Base-by-base conservation (phyloP, 148 eudicot genomes). In the Polygonum aviculare region DNA sequence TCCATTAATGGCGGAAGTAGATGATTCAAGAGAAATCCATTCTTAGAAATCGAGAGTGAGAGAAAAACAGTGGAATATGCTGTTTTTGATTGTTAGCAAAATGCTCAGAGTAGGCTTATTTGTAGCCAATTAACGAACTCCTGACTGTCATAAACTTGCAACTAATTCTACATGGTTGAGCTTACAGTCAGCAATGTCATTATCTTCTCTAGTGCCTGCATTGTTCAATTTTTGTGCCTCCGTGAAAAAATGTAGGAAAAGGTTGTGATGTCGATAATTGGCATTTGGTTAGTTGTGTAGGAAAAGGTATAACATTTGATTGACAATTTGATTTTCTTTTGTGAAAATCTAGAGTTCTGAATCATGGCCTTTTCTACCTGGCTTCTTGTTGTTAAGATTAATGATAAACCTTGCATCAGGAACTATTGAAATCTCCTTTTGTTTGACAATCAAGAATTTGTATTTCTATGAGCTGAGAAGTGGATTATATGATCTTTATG, bases 401-500 rank as follows among this genome's bases (percentile, higher is more conserved):
- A 65, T 33, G 36, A 35, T 18, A 22, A 31, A 62, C 14, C 39
- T 62, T 31, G 69, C 69, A 62, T 22, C 14, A 11, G 2, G 33
- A 31, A 12, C 16, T 62, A 21, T 26, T 35, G 26, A 12, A 26
- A 9, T 62, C 38, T 12, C 11, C 15, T 26, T 57, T 57, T 57
- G 36, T 26, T 2, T 55, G 19, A 8, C 14, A 21, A 73, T 21
- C 12, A n/a, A 59, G 16, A 1, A 2, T 19, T 75, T 76, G 35
- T 49, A 2, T 2, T 41, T 75, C 7, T 63, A 1, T 9, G 59
- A 47, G 31, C 26, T 67, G 51, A 55, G 31, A 38, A 38, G 26
- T 74, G 52, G 36, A 7, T 62, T 75, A 41, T 60, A 60, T 60
- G 69, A 60, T 54, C 26, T 54, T 55, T 39, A 62, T 77, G 50